A percentile compares a stretch with the other conserved stretches of the same genome.
Conservation (phyloP, 2,329 filamentous ascomycete species). For the Fusarium poae region DNA sequence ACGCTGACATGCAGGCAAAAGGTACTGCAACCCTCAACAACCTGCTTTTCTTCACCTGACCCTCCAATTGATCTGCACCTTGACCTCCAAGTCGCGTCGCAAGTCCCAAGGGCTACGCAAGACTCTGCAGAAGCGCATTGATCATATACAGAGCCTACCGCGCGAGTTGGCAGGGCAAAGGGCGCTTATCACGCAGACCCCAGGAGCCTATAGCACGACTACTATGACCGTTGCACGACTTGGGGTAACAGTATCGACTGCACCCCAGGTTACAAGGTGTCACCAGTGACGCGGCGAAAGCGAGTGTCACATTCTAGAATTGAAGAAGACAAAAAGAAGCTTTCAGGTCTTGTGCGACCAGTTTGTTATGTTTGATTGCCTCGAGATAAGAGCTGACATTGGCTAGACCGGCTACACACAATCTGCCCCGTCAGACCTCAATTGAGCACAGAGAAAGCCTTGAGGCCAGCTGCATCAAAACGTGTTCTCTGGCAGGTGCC, state of each 20-base stretch:
- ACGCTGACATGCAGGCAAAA: slow-evolving; percentile 13
- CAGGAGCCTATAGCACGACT: slow-evolving; percentile 4
- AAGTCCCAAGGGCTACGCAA: slow-evolving; percentile 2
- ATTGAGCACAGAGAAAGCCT: slow-evolving; percentile 14
- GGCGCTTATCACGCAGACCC: slow-evolving; percentile 9
- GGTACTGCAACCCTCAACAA: slow-evolving; percentile 2
- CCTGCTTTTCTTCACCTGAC: slow-evolving; percentile 24
- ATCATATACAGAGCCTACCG: slow-evolving; percentile 1
- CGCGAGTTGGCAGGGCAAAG: slow-evolving; percentile 20
- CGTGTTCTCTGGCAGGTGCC: background rate
- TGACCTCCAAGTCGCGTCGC: background rate
- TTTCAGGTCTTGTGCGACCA: background rate
- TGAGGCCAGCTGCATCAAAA: background rate
- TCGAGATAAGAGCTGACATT: background rate
- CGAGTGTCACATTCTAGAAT: slow-evolving; percentile 29
- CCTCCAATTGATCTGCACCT: slow-evolving; percentile 9
- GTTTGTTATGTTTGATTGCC: background rate
- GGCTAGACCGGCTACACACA: background rate
- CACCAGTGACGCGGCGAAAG: background rate
- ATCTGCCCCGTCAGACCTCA: slow-evolving; percentile 6
- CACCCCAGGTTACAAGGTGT: slow-evolving; percentile 1
- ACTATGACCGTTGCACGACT: slow-evolving; percentile 3
- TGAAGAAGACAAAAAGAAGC: slow-evolving; percentile 11
- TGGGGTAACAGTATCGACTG: background rate
- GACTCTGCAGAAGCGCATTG: slow-evolving; percentile 19